phyloP scores from a whole-genome alignment of 495 filamentous ascomycete species.

The Oidiodendron maius region DNA sequence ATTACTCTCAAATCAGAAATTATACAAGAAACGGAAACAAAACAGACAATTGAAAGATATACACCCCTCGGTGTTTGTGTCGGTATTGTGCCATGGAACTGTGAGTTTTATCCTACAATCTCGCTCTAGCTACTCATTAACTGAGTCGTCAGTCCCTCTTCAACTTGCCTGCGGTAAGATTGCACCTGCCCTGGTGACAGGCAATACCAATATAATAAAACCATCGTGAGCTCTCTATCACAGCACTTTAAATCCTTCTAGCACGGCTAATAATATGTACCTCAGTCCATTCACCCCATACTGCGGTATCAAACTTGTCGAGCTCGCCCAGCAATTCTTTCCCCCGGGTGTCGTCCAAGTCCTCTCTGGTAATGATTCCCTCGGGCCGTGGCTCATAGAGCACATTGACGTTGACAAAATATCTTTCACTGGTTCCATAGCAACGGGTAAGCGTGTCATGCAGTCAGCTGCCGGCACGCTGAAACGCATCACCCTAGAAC shows the following conservation, averaged over 20 bases:
- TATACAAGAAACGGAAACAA: conserved; percentile 29
- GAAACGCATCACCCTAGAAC: conserved; percentile 52
- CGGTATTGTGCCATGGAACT: conserved; percentile 58
- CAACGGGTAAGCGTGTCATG: conserved; percentile 51
- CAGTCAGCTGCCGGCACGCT: conserved; percentile 41
- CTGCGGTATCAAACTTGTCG: conserved; percentile 50
- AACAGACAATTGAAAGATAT: conserved; percentile 29
- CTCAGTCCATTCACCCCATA: conserved; percentile 56
- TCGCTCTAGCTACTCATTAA: neutral
- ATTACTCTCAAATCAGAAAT: conserved; percentile 12
- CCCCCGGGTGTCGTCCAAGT: conserved; percentile 54
- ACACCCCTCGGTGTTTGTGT: conserved; percentile 44
- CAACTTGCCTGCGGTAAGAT: neutral
- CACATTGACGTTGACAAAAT: conserved; percentile 54
- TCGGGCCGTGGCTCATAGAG: conserved; percentile 45
- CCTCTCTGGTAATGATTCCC: conserved; percentile 50
- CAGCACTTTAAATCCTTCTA: too few relatives aligned
- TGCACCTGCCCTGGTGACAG: conserved; percentile 37
- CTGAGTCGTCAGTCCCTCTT: neutral
- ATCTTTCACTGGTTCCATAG: conserved; percentile 52
- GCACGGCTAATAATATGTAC: too few relatives aligned
- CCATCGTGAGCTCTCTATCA: too few relatives aligned
- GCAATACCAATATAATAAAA: conserved; percentile 48
- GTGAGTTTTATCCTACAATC: conserved; percentile 31
- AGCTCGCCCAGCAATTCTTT: conserved; percentile 47